A percentile compares a stretch with the other conserved stretches of the same genome.
phyloP scores from a whole-genome alignment of 176 grass and related monocot genomes.

The Urochloa ruziziensis region DNA sequence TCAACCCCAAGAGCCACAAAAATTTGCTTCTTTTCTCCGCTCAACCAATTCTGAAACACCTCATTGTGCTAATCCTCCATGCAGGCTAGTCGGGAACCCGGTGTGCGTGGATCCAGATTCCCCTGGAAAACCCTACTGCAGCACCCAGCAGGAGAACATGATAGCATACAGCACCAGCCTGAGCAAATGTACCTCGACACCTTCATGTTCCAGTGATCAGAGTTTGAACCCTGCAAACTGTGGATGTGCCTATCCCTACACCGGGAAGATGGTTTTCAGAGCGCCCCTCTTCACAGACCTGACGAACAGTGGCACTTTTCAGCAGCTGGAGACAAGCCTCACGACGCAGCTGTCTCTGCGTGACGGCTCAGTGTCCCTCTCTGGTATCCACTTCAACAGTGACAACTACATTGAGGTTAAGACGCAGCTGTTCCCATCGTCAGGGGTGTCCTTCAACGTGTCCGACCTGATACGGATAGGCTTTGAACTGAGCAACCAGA shows the following conservation, averaged over 20 bases:
- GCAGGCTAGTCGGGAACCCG: constrained; percentile 60
- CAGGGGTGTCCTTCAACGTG: constrained; percentile 42
- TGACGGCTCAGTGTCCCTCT: constrained; percentile 37
- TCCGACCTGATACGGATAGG: constrained; percentile 50
- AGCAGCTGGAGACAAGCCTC: constrained; percentile 52
- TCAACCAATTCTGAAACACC: background rate
- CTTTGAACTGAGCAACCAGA: constrained; percentile 50
- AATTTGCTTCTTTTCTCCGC: background rate
- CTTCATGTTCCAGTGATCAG: constrained; percentile 39
- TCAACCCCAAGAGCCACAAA: background rate
- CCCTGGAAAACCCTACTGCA: constrained; percentile 34
- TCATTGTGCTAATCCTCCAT: constrained; percentile 5
- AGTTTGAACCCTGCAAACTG: constrained; percentile 56
- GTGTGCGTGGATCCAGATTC: background rate
- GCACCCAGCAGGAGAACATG: background rate
- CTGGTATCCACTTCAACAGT: constrained; percentile 26
- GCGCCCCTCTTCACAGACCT: constrained; percentile 63
- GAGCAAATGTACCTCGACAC: constrained; percentile 19
- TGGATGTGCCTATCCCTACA: constrained; percentile 61
- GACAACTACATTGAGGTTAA: constrained; percentile 59
- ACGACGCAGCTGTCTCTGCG: constrained; percentile 25
- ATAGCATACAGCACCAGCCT: constrained; percentile 56
- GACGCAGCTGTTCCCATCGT: constrained; percentile 59
- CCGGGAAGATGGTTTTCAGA: constrained; percentile 65
- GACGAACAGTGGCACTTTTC: constrained; percentile 31